Evolutionary conservation across 495 filamentous ascomycete genomes (phyloP), one percentile per base, ranked within the genome.

Genomic region (Geopyxis carbonaria): DNA sequence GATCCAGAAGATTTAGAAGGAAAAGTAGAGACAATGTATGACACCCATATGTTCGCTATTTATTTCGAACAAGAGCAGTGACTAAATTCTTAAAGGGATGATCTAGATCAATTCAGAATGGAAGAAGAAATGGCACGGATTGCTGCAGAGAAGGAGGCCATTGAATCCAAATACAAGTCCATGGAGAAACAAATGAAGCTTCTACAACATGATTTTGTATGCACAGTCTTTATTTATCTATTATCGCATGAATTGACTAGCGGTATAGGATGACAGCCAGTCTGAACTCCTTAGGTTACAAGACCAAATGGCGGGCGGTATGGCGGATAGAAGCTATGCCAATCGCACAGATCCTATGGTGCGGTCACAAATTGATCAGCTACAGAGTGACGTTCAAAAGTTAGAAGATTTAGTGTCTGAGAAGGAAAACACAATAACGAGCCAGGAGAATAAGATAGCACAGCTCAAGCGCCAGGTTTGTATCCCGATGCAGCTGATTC

Each of bases 41-140:
- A 11, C 20, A 13, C 21, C 34, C 34, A 4, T 24, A 3, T 21
- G 5, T 9, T 23, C n/a, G 11, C 14, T 5, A 11, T n/a, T 30
- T 6, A 36, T 28, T 15, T 28, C 36, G 28, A 39, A 28, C 36
- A 21, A 15, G 22, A 11, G 8, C 7, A 14, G 13, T n/a, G n/a
- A n/a, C n/a, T n/a, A n/a, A n/a, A n/a, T n/a, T 10, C 16, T 19
- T 13, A 18, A 34, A 34, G 31, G 11, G 20, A 34, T 16, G 52
- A 56, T 45, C 44, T 47, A 20, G 46, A 55, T 25, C 52, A 56
- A 16, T 56, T 56, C 27, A 22, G 53, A 20, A 44, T 56, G 52
- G 53, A 56, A 34, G 53, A 56, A 27, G 53, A 56, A 33, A 51
- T 56, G 46, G 53, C 47, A 29, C 41, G 53, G 22, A 23, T 56